A percentile compares a stretch with the other conserved stretches of the same genome.
These are phyloP conservation scores for Trichoderma oligosporum DNA, from an alignment of 2,329 filamentous ascomycete species.

Conservation along the genomic window DNA sequence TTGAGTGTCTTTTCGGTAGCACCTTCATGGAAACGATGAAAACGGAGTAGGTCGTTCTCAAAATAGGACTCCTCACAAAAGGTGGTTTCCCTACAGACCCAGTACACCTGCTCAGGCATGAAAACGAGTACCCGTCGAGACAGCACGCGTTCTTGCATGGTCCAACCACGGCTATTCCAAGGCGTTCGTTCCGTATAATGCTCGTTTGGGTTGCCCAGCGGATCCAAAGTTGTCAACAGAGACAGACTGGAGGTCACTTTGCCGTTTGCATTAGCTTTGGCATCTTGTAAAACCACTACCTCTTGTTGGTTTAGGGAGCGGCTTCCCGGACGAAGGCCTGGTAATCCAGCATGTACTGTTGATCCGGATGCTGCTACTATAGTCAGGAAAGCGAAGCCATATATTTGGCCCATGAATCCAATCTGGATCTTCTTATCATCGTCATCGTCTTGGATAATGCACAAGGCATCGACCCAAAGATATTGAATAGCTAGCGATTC, in stretches of 20 bases:
- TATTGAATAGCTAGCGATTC: background rate
- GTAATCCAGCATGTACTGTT: background rate
- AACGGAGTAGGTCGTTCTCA: background rate
- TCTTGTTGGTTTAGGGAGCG: background rate
- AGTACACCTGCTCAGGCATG: background rate
- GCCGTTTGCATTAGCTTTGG: too few relatives aligned
- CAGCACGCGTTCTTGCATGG: background rate
- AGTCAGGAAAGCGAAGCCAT: background rate
- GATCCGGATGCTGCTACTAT: background rate
- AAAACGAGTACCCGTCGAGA: background rate
- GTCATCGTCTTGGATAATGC: background rate
- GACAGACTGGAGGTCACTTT: background rate
- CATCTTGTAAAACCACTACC: background rate
- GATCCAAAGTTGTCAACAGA: background rate
- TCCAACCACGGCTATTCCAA: background rate
- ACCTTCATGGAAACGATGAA: background rate
- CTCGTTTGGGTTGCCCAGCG: background rate
- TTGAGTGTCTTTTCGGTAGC: background rate
- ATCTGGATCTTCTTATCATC: background rate
- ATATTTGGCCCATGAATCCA: background rate
- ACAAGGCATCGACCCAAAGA: background rate
- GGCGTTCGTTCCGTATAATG: background rate
- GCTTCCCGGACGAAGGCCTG: background rate
- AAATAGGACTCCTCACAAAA: background rate
- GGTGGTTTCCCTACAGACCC: background rate